Percentiles rank a stretch among this genome's conserved stretches.
phyloP scores from a whole-genome alignment of 352 stramenopile species.

The Phytophthora multivora region DNA sequence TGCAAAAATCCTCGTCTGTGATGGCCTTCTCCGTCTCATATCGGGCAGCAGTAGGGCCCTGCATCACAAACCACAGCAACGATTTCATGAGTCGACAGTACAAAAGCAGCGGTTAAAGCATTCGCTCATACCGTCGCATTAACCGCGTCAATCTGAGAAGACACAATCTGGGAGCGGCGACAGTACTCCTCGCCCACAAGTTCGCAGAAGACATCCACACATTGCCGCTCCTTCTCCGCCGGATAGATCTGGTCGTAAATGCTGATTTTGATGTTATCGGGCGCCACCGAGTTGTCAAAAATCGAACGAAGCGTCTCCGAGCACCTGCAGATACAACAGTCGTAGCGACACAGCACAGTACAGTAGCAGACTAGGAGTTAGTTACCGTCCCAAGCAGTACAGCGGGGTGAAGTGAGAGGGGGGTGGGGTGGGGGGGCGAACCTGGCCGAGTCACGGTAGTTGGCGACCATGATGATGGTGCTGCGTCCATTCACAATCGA shows the following conservation, averaged over 20 bases:
- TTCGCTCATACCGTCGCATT: constrained; percentile 54
- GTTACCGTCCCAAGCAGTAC: not conserved
- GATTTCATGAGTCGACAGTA: constrained; percentile 10
- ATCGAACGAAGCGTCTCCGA: constrained; percentile 82
- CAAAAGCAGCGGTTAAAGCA: not conserved
- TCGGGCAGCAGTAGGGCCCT: constrained; percentile 72
- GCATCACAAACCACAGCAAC: constrained; percentile 3
- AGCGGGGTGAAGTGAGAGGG: not conserved
- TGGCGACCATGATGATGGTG: constrained; percentile 81
- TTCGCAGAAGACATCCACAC: constrained; percentile 68
- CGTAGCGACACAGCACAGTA: not conserved
- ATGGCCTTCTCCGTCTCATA: constrained; percentile 83
- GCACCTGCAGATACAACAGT: constrained; percentile 35
- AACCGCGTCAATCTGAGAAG: constrained; percentile 67
- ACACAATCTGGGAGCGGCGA: constrained; percentile 67
- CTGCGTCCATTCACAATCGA: constrained; percentile 63
- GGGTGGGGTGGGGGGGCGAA: too few species aligned
- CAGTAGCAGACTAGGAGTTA: constrained; percentile 3
- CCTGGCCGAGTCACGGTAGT: constrained; percentile 82
- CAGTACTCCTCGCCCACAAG: constrained; percentile 68
- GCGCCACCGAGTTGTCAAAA: constrained; percentile 69
- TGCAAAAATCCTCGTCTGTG: constrained; percentile 79
- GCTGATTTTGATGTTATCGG: constrained; percentile 63
- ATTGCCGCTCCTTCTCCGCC: constrained; percentile 64
- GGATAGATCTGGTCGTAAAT: constrained; percentile 81